Evolutionary conservation across 2,329 filamentous ascomycete genomes (phyloP), one percentile per base, ranked within the genome.

Genomic region (Aspergillus glaucus): DNA sequence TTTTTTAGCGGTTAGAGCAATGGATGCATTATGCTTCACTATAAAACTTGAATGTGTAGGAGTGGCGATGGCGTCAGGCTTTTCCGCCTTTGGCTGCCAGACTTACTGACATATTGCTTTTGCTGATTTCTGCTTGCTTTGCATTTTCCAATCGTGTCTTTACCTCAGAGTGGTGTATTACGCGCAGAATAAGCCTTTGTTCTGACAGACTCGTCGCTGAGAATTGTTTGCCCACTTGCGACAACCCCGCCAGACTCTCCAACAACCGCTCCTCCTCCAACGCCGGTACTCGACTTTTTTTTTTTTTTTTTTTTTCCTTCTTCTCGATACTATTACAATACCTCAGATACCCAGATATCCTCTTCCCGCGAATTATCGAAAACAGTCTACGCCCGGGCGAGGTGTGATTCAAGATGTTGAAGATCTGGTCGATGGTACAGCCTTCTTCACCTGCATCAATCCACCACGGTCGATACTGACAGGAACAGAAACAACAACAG

Each of bases 351-450:
- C 2, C 4, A 30, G 26, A 12, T 30, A 30, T 5, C 8, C 10
- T 30, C 26, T 30, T 30, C 10, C 12, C 26, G 26, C 10, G 10
- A 12, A 30, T 30, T 30, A 30, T 4, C 8, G 10, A 12, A 30
- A 12, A 12, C 26, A 12, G 10, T 30, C 26, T 12, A 30, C 3
- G 26, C 26, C 10, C 9, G 6, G 37, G 19, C 37, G 19, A 55
- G 51, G 56, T 30, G 53, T 58, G 51, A 53, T 56, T 62, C 57
- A 91, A 77, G 66, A 97, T 97, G 93, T 80, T 96, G 79, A 97
- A 97, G 78, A 96, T 97, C 78, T 97, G 92, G 93, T 95, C 90
- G 63, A 95, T 97, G 92, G 90, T 94, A 3, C 4, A 6, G 26
- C 26, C 26, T 28, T 22, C 22, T 22, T 21, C 4, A 21, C 26